These are phyloP conservation scores for Auricularia sp. DNA, from an alignment of 768 basidiomycete genomes.

Conservation along the genomic window DNA sequence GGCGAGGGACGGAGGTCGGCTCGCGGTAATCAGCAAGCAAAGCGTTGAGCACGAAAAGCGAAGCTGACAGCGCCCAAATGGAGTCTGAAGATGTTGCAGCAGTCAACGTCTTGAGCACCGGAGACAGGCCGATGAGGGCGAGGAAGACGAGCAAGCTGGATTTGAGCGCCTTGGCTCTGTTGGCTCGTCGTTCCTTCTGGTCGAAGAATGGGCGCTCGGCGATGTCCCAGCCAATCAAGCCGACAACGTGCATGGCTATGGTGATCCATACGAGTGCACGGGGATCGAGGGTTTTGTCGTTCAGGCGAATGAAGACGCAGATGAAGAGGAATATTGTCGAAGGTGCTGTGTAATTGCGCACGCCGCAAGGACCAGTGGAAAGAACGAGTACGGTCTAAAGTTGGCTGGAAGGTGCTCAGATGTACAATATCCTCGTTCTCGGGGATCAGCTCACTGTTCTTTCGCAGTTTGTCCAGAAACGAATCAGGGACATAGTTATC, in stretches of 20 bases:
- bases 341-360: slow-evolving; percentile 80
- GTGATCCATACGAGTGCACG: slow-evolving; percentile 59
- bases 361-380: slow-evolving; percentile 57
- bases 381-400: slow-evolving; percentile 69
- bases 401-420: slow-evolving; percentile 43
- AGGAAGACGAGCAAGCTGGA: slow-evolving; percentile 83
- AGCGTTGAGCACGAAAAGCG: slow-evolving; percentile 71
- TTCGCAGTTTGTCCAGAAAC: slow-evolving; percentile 70
- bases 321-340: slow-evolving; percentile 72
- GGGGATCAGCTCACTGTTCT: slow-evolving; percentile 52
- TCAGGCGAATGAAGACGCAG: slow-evolving; percentile 64
- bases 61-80: slow-evolving; percentile 89
- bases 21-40: slow-evolving; percentile 76
- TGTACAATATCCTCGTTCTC: neutral
- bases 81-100: slow-evolving; percentile 94
- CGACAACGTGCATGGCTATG: slow-evolving; percentile 45
- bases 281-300: slow-evolving; percentile 55
- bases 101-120: slow-evolving; percentile 84
- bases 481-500: slow-evolving; percentile 78
- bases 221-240: slow-evolving; percentile 56
- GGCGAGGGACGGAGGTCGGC: slow-evolving; percentile 12
- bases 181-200: slow-evolving; percentile 16
- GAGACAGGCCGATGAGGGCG: slow-evolving; percentile 80
- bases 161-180: slow-evolving; percentile 55
- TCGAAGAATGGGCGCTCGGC: slow-evolving; percentile 28